These are phyloP conservation scores for Talaromyces sp. DNA, from an alignment of 2,329 filamentous ascomycete species.

Conservation along the genomic window DNA sequence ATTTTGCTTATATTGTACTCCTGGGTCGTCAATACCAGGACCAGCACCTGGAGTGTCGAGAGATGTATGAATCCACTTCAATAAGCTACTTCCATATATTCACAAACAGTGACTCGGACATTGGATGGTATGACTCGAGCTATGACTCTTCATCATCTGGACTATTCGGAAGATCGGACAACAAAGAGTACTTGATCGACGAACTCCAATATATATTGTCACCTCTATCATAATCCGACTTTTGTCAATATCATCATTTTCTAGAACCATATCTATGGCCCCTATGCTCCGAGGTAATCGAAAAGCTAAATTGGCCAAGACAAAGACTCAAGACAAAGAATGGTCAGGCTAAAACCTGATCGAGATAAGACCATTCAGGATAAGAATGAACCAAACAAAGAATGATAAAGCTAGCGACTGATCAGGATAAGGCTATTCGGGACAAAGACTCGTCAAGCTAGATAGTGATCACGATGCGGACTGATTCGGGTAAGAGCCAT, in stretches of 20 bases:
- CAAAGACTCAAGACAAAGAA: neutral
- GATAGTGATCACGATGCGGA: neutral
- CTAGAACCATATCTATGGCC: neutral
- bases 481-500: neutral
- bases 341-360: neutral
- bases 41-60: neutral
- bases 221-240: neutral
- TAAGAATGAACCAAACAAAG: neutral
- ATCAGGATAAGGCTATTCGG: neutral
- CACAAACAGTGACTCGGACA: neutral
- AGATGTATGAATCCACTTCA: neutral
- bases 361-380: neutral
- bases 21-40: neutral
- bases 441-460: neutral
- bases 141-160: neutral
- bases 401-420: neutral
- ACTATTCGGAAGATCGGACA: neutral
- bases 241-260: too few species aligned
- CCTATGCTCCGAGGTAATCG: neutral
- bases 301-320: neutral
- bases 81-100: neutral
- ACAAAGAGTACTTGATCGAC: neutral
- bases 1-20: neutral
- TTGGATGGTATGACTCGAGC: conserved; percentile 3
- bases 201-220: neutral